phyloP scores from a whole-genome alignment of 2,329 filamentous ascomycete genomes.

The Calonectria pseudoreteaudii region DNA sequence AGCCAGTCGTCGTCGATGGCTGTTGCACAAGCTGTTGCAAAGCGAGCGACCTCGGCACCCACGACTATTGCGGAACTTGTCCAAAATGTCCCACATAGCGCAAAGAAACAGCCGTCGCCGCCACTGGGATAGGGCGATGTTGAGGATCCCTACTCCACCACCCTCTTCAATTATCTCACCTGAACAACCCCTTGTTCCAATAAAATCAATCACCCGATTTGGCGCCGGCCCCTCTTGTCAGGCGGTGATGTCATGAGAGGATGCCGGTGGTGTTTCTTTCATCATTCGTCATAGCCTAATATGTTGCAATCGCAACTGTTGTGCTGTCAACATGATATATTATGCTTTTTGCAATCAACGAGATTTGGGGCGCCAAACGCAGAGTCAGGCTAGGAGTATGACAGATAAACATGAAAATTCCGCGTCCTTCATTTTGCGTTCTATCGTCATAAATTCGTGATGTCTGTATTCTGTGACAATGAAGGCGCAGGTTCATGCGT shows the following conservation, averaged over 20 bases:
- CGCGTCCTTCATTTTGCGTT: background rate
- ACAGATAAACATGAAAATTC: slow-evolving; percentile 18
- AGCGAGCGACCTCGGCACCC: slow-evolving; percentile 46
- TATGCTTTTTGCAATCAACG: background rate
- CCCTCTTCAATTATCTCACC: background rate
- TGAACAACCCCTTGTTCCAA: background rate
- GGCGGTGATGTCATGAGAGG: background rate
- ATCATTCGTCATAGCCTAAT: background rate
- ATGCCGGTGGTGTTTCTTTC: background rate
- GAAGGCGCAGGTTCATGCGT: background rate
- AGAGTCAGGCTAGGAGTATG: background rate
- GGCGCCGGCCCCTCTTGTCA: slow-evolving; percentile 17
- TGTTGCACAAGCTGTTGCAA: slow-evolving; percentile 48
- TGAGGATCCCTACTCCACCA: background rate
- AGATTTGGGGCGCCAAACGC: background rate
- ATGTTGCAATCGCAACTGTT: background rate
- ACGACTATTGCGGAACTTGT: slow-evolving; percentile 49
- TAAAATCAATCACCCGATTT: background rate
- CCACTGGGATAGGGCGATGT: background rate
- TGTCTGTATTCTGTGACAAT: background rate
- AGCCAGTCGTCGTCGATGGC: slow-evolving; percentile 33
- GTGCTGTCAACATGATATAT: background rate
- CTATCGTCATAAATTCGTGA: background rate
- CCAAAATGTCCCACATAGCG: slow-evolving; percentile 40
- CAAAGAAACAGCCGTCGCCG: background rate